Base-by-base conservation (phyloP, 1,139 yeast species). In the Sugiyamaella paludigena region DNA sequence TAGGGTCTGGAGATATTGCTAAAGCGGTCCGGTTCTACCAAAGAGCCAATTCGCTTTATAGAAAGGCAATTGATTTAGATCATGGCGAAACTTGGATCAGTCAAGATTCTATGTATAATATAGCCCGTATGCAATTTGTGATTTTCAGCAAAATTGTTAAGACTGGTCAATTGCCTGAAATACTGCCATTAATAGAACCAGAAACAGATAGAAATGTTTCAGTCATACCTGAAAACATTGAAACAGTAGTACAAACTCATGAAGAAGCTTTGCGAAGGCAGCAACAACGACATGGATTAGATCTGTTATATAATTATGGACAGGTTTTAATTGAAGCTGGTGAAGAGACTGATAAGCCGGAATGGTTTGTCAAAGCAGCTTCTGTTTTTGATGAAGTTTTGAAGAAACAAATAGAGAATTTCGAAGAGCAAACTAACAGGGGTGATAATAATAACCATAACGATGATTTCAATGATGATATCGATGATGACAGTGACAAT, bases 11-110 rank as follows among this genome's bases (percentile, higher is more conserved):
- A 2, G 67, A 63, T 49, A 49, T 55, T n/a, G 57, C 64, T 33
- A 63, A 63, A 48, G 67, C 61, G 1, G 53, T 63, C 12, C 49
- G 67, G 45, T 63, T 63, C 49, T 63, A 61, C 42, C 60, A 58
- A 45, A 41, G 60, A 27, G 65, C 66, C 5, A 51, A 43, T 33
- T 45, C 43, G 31, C 36, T 53, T 43, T 63, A 63, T 44, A 27
- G 45, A 12, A 42, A 38, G 33, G 59, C 58, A 4, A 40, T 57
- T 2, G 49, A 43, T 15, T 47, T 54, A 11, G 56, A 51, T 27
- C 37, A 43, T 13, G 43, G 47, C 8, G 36, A 36, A 42, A 40
- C 40, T 2, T 49, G 50, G 31, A 47, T 55, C 30, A 48, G 47
- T 19, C 45, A 53, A 11, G 67, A 63, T 41, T 58, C 64, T 5